Evolutionary conservation across 352 stramenopile species (phyloP).

Genomic region (Plasmopara viticola): DNA sequence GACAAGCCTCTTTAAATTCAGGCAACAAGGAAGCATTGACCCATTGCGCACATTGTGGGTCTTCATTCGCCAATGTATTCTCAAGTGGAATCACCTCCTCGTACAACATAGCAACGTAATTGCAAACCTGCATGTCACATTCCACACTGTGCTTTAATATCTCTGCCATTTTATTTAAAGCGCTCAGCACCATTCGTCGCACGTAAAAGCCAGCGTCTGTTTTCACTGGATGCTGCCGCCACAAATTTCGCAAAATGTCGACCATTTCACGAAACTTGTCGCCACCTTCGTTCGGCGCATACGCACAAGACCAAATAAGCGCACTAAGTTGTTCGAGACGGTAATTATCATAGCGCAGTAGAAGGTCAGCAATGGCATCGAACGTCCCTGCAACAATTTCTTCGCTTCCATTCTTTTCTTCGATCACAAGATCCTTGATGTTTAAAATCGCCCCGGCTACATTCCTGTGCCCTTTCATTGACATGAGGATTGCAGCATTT

Average conservation of each 20-base stretch:
- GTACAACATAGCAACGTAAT: slow-evolving; percentile 60
- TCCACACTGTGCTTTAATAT: slow-evolving; percentile 72
- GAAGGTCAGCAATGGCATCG: slow-evolving; percentile 42
- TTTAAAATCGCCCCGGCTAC: slow-evolving; percentile 22
- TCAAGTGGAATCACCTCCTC: slow-evolving; percentile 56
- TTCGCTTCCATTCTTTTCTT: slow-evolving; percentile 37
- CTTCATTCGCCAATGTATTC: slow-evolving; percentile 36
- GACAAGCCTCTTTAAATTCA: slow-evolving; percentile 64
- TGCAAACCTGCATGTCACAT: slow-evolving; percentile 50
- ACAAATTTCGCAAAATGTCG: slow-evolving; percentile 41
- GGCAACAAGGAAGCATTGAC: slow-evolving; percentile 55
- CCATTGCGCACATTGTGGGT: slow-evolving; percentile 73
- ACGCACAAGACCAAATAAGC: slow-evolving; percentile 60
- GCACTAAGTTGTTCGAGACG: slow-evolving; percentile 52
- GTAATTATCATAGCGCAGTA: slow-evolving; percentile 55
- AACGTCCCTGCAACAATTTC: slow-evolving; percentile 70
- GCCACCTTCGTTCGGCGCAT: slow-evolving; percentile 19
- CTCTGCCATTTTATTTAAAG: slow-evolving; percentile 69
- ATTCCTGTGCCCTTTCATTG: slow-evolving; percentile 30
- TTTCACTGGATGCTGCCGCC: slow-evolving; percentile 19
- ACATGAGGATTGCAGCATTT: slow-evolving; percentile 44
- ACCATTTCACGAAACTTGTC: slow-evolving; percentile 38
- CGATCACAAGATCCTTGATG: slow-evolving; percentile 48
- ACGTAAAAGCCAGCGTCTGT: slow-evolving; percentile 40
- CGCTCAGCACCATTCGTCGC: slow-evolving; percentile 65